Base-by-base conservation (phyloP, 2,329 filamentous ascomycete genomes). In the Colletotrichum noveboracense region DNA sequence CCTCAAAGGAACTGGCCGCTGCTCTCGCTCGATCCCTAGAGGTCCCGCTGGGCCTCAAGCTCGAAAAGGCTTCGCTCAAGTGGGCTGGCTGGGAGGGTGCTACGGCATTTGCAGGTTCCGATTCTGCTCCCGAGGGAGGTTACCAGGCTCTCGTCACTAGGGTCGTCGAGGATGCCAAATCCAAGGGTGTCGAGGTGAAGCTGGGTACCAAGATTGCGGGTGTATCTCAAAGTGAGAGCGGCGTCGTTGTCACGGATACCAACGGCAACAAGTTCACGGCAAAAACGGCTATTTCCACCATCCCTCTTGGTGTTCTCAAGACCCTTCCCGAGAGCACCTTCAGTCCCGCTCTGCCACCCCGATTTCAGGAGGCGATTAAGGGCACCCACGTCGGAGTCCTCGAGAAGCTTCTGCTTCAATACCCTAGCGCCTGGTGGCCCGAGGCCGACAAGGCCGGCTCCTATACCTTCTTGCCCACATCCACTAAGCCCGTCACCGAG, bases 381-480 rank as follows among this genome's bases (percentile, higher is more conserved):
- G 70, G 70, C 56, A 76, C 74, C 24, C 74, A 76, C 12, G 74
- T 76, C 10, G 74, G 74, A 12, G 70, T 76, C 10, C 36, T 76
- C 14, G 74, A 74, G 70, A 76, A 76, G 64, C 65, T 76, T 36
- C 70, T 76, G 34, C 70, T 76, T 14, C 74, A 76, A 13, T 76
- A 76, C 48, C 58, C 70, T 13, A 60, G 56, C 14, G 58, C 74
- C n/a, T 76, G 74, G 74, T 76, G 74, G 74, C 74, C 74, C 26
- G 74, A 76, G 28, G 74, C 74, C 48, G 70, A 76, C 24, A 69
- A 64, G 43, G 64, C 74, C 10, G 70, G 70, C 21, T 73, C 70
- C 18, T 76, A 65, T 36, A 74, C 74, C n/a, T 76, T 76, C 65
- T 28, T 76, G 70, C 74, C 74, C 30, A 74, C 70, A n/a, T 76